Conservation (phyloP, 2,329 filamentous ascomycete species). For the Fusarium sp. region DNA sequence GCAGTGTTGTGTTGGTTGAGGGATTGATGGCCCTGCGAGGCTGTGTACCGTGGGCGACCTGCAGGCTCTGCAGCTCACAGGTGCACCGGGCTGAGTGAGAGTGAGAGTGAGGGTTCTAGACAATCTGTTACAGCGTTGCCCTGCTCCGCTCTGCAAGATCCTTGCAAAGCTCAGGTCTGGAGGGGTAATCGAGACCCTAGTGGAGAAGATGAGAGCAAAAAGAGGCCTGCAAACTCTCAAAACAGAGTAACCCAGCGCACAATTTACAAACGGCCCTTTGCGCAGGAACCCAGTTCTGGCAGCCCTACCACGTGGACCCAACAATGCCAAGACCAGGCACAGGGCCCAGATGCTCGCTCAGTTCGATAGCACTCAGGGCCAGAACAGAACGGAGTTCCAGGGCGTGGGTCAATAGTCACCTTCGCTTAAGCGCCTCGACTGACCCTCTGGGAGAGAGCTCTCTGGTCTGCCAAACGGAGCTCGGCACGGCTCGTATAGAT, state of each 20-base stretch:
- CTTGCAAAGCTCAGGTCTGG: no score
- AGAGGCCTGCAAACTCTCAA: background rate
- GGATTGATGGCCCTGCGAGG: background rate
- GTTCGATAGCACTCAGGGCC: background rate
- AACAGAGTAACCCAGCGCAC: background rate
- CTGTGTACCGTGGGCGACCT: background rate
- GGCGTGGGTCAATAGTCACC: background rate
- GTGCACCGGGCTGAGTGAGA: background rate
- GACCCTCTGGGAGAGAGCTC: background rate
- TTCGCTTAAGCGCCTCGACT: background rate
- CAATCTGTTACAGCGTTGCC: background rate
- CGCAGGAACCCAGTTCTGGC: background rate
- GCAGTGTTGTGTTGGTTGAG: background rate
- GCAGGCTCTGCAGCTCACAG: background rate
- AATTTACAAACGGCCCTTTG: background rate
- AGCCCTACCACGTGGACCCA: background rate
- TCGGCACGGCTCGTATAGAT: conserved; percentile 1
- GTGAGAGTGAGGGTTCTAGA: background rate
- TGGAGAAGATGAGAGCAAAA: background rate
- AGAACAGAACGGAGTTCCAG: background rate
- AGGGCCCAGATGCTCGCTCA: background rate
- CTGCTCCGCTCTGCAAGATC: background rate
- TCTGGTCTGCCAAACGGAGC: background rate
- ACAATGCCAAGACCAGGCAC: background rate
- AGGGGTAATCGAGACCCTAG: background rate